Percentiles rank a stretch among this genome's conserved stretches.
phyloP scores from a whole-genome alignment of 208 protist species.

The Trypanosomatidae sp. region DNA sequence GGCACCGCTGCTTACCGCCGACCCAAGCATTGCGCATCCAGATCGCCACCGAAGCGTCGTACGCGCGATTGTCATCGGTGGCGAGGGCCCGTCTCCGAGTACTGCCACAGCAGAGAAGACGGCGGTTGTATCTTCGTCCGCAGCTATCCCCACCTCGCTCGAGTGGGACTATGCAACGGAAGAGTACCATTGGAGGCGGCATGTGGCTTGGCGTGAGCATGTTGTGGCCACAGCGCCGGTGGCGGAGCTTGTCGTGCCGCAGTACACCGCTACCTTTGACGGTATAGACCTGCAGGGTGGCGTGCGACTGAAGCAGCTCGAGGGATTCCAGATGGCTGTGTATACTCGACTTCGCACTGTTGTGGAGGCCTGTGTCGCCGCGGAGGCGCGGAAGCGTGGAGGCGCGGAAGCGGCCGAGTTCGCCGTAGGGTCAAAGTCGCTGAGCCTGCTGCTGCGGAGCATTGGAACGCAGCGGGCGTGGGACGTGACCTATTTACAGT shows the following conservation, averaged over 20 bases:
- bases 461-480: slow-evolving; percentile 13
- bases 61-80: slow-evolving; percentile 22
- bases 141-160: slow-evolving; percentile 6
- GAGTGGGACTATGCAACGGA: slow-evolving; percentile 43
- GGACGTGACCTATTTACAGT: slow-evolving; percentile 19
- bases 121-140: background rate
- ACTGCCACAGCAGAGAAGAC: background rate
- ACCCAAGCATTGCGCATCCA: slow-evolving; percentile 67
- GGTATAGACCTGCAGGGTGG: slow-evolving; percentile 43
- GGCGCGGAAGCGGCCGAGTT: background rate
- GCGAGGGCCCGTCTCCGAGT: slow-evolving; percentile 5
- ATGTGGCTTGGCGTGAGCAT: slow-evolving; percentile 47
- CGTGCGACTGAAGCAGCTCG: slow-evolving; percentile 54
- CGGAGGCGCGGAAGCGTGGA: background rate
- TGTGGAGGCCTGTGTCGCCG: slow-evolving; percentile 29
- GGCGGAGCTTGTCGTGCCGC: slow-evolving; percentile 49
- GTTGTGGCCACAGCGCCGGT: slow-evolving; percentile 34
- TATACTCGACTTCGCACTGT: slow-evolving; percentile 57
- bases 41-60: slow-evolving; percentile 44
- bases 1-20: slow-evolving; percentile 64
- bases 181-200: slow-evolving; percentile 63
- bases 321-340: slow-evolving; percentile 55
- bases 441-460: slow-evolving; percentile 6
- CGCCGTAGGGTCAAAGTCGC: background rate
- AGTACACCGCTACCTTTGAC: slow-evolving; percentile 70